Percentiles rank a stretch among this genome's conserved stretches.
Evolutionary conservation across 495 filamentous ascomycete genomes (phyloP).

Genomic region (Hypoxylon intermedium): DNA sequence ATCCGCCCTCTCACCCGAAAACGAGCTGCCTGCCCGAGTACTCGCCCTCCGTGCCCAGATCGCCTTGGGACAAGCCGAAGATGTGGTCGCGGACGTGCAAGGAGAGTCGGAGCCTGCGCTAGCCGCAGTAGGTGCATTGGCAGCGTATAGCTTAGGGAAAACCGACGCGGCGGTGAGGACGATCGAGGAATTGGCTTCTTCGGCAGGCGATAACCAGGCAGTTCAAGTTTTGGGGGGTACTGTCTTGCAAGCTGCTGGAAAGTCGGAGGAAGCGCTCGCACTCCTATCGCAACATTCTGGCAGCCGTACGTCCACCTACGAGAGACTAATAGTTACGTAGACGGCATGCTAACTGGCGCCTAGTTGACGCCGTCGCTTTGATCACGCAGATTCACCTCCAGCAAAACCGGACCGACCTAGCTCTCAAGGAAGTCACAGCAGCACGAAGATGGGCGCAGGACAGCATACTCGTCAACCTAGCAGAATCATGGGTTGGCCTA

Average conservation of each 20-base stretch:
- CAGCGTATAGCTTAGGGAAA: conserved; percentile 69
- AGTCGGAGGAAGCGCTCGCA: conserved; percentile 81
- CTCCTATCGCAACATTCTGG: conserved; percentile 84
- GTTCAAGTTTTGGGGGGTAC: conserved; percentile 83
- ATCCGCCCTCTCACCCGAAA: conserved; percentile 75
- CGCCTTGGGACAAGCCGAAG: conserved; percentile 76
- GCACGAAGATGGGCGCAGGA: conserved; percentile 96
- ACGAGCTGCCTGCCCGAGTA: conserved; percentile 77
- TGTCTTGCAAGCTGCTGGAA: conserved; percentile 76
- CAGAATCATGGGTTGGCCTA: conserved; percentile 93
- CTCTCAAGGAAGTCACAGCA: conserved; percentile 84
- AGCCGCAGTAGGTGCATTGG: conserved; percentile 77
- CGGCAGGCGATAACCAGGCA: conserved; percentile 72
- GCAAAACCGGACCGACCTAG: conserved; percentile 89
- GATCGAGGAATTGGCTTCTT: conserved; percentile 69
- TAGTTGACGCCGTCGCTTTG: conserved; percentile 70
- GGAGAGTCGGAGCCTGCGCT: conserved; percentile 75
- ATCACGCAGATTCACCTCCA: conserved; percentile 90
- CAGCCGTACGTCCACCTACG: conserved; percentile 70
- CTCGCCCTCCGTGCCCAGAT: conserved; percentile 82
- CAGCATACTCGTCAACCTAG: conserved; percentile 89
- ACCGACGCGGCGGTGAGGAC: conserved; percentile 65
- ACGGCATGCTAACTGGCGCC: conserved; percentile 11
- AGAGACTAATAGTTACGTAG: conserved; percentile 37
- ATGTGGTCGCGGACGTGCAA: conserved; percentile 71